Evolutionary conservation across 805 yeast species (phyloP).

Genomic region (Ogataea thermomethanolica): DNA sequence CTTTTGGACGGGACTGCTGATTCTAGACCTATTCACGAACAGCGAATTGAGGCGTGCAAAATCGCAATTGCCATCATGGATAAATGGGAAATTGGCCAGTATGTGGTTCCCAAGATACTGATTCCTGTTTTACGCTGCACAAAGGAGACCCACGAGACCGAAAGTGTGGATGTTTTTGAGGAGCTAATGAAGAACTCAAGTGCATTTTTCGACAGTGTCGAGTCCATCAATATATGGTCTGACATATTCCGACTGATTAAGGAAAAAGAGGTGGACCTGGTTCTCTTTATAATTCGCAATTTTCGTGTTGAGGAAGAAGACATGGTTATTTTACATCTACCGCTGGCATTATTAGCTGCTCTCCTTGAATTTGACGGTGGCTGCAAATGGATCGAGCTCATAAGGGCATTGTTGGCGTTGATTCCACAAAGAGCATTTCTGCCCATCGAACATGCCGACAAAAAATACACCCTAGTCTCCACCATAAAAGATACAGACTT

Average conservation of each 20-base stretch:
- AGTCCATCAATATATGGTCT: constrained; percentile 75
- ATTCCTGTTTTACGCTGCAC: constrained; percentile 59
- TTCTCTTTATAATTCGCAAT: constrained; percentile 55
- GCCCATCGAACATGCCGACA: constrained; percentile 46
- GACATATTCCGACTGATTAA: constrained; percentile 46
- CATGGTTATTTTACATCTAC: constrained; percentile 72
- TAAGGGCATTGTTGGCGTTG: constrained; percentile 43
- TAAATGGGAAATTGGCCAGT: constrained; percentile 89
- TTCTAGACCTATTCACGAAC: constrained; percentile 25
- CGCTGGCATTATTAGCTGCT: constrained; percentile 56
- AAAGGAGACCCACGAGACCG: constrained; percentile 27
- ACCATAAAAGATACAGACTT: constrained; percentile 12
- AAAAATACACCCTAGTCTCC: constrained; percentile 8
- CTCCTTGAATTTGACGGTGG: constrained; percentile 32
- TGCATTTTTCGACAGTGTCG: constrained; percentile 81
- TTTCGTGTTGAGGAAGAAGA: constrained; percentile 87
- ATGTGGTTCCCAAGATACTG: constrained; percentile 66
- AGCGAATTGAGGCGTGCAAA: constrained; percentile 50
- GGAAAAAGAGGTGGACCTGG: constrained; percentile 41
- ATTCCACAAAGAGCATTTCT: constrained; percentile 64
- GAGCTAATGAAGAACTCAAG: constrained; percentile 58
- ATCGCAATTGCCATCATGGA: constrained; percentile 78
- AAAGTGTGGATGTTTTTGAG: constrained; percentile 28
- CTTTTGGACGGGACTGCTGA: constrained; percentile 36
- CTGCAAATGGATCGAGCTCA: constrained; percentile 38